A percentile compares a stretch with the other conserved stretches of the same genome.
Conservation (phyloP, 148 eudicot genomes). For the Rhododendron simsii region DNA sequence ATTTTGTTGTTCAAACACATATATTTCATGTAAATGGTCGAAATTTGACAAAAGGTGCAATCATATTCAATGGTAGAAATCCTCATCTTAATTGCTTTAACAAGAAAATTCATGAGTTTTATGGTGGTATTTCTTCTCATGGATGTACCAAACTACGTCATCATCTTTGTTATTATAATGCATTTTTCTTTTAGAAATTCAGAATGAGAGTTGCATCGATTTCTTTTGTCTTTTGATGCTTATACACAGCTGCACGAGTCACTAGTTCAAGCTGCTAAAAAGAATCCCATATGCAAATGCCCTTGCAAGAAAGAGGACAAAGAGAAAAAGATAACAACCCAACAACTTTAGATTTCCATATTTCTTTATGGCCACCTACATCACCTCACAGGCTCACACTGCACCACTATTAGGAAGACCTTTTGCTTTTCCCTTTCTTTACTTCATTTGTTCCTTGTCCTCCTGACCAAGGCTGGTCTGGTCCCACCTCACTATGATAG, state of each 20-base stretch:
- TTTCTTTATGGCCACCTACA: not conserved
- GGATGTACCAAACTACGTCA: not conserved
- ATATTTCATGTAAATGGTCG: not conserved
- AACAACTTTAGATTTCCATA: not conserved
- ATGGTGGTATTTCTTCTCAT: not conserved
- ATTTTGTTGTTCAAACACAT: not conserved
- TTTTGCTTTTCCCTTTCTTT: not conserved
- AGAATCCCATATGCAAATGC: not conserved
- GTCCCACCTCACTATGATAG: constrained; percentile 1
- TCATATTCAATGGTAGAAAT: not conserved
- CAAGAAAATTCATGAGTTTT: not conserved
- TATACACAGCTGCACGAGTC: not conserved
- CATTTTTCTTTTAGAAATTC: not conserved
- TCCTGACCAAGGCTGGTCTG: not conserved
- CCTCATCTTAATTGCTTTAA: not conserved
- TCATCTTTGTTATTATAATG: not conserved
- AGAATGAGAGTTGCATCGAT: not conserved
- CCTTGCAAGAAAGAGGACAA: not conserved
- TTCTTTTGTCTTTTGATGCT: not conserved
- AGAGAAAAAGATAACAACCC: not conserved
- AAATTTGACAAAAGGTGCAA: not conserved
- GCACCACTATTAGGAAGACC: not conserved
- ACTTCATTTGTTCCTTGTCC: not conserved
- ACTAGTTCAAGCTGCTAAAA: not conserved
- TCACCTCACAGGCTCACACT: not conserved